These are phyloP conservation scores for Verticillium longisporum DNA, from an alignment of 2,329 filamentous ascomycete genomes.

Conservation along the genomic window DNA sequence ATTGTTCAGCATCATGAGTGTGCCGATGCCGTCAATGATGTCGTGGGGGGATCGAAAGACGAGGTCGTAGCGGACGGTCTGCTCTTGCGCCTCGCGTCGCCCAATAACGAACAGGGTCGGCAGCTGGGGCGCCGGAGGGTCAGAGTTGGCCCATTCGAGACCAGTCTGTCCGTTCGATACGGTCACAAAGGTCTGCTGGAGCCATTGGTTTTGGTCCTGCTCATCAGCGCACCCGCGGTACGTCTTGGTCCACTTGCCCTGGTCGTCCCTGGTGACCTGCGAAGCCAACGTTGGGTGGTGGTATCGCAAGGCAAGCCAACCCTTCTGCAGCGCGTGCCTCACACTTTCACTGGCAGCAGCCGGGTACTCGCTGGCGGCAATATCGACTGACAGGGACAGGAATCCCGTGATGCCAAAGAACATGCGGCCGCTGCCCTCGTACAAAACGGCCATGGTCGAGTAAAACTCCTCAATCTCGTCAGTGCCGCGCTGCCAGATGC, in stretches of 20 bases:
- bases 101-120: constrained; percentile 25
- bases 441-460: constrained; percentile 23
- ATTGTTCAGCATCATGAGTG: constrained; percentile 25
- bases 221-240: constrained; percentile 13
- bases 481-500: constrained; percentile 24
- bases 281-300: constrained; percentile 26
- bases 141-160: constrained; percentile 24
- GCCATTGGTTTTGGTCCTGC: constrained; percentile 15
- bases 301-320: constrained; percentile 25
- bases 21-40: constrained; percentile 32
- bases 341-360: constrained; percentile 10
- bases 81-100: constrained; percentile 3
- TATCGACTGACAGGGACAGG: constrained; percentile 19
- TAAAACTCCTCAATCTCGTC: constrained; percentile 36
- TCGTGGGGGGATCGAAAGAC: constrained; percentile 29
- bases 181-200: constrained; percentile 20
- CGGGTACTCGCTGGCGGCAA: not conserved
- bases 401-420: constrained; percentile 34
- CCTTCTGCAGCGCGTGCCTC: constrained; percentile 21
- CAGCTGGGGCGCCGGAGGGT: constrained; percentile 21
- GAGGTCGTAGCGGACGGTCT: constrained; percentile 19
- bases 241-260: constrained; percentile 18
- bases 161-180: constrained; percentile 18
- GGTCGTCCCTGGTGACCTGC: constrained; percentile 13
- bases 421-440: constrained; percentile 22